Percentiles rank a stretch among this genome's conserved stretches.
These are phyloP conservation scores for Debaryomyces udenii DNA, from an alignment of 1,139 yeast genomes.

Conservation along the genomic window DNA sequence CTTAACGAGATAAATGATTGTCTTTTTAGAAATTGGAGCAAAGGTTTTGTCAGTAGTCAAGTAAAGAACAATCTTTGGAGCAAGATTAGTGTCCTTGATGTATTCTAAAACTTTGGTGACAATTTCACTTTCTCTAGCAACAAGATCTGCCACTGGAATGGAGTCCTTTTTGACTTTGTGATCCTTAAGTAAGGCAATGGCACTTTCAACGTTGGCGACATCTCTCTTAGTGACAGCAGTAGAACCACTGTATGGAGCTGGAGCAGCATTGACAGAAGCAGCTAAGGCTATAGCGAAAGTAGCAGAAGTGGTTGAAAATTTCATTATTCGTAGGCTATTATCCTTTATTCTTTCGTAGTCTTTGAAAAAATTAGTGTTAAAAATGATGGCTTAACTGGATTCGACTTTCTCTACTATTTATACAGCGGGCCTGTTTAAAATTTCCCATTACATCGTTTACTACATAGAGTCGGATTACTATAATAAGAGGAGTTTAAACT, in stretches of 20 bases:
- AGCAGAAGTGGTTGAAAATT: slow-evolving; percentile 31
- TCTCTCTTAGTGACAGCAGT: slow-evolving; percentile 37
- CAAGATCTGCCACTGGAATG: slow-evolving; percentile 28
- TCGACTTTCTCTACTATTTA: slow-evolving; percentile 2
- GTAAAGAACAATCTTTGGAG: slow-evolving; percentile 39
- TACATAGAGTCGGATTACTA: slow-evolving; percentile 2
- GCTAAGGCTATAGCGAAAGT: slow-evolving; percentile 38
- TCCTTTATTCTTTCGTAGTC: neutral
- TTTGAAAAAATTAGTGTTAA: neutral
- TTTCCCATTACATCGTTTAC: neutral
- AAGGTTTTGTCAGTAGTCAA: slow-evolving; percentile 38
- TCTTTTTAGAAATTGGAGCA: slow-evolving; percentile 32
- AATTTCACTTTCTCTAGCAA: slow-evolving; percentile 44
- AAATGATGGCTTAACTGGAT: neutral
- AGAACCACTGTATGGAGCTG: slow-evolving; percentile 24
- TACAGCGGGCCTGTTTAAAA: neutral
- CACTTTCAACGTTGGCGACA: slow-evolving; percentile 28
- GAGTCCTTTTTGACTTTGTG: slow-evolving; percentile 35
- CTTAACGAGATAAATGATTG: slow-evolving; percentile 35
- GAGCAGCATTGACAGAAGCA: slow-evolving; percentile 39
- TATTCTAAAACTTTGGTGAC: slow-evolving; percentile 48
- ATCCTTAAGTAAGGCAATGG: slow-evolving; percentile 33
- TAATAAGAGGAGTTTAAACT: slow-evolving; percentile 2
- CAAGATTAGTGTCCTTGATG: slow-evolving; percentile 42
- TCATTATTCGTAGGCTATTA: slow-evolving; percentile 25